phyloP scores from a whole-genome alignment of 306 rosid species.

The Myrica gale region DNA sequence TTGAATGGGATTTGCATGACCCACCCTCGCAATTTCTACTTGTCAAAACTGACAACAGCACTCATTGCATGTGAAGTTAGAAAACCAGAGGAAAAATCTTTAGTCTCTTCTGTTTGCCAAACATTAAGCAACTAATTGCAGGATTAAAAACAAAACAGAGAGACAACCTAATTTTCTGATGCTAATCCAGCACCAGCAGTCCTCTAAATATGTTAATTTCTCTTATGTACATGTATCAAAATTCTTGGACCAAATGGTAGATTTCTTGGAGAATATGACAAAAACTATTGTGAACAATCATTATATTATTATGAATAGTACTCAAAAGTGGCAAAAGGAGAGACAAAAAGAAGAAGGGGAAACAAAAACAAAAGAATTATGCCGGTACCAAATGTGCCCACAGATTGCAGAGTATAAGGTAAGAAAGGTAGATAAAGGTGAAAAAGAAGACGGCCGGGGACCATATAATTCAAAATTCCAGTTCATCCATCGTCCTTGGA shows the following conservation, averaged over 20 bases:
- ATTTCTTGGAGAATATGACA: not conserved
- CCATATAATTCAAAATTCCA: not conserved
- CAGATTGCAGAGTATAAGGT: not conserved
- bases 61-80: not conserved
- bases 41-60: not conserved
- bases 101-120: not conserved
- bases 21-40: not conserved
- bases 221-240: not conserved
- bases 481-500: not conserved
- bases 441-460: not conserved
- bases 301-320: not conserved
- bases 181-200: not conserved
- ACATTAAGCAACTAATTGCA: not conserved
- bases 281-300: not conserved
- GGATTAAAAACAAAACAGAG: too few species aligned
- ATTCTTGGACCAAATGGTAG: not conserved
- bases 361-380: not conserved
- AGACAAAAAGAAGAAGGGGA: not conserved
- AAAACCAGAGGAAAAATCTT: not conserved
- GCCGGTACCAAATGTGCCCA: not conserved
- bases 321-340: not conserved
- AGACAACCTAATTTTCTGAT: not conserved
- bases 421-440: not conserved
- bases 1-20: not conserved
- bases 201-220: too few species aligned